phyloP scores from a whole-genome alignment of 176 grass and related monocot species.

The Aegilops tauschii region DNA sequence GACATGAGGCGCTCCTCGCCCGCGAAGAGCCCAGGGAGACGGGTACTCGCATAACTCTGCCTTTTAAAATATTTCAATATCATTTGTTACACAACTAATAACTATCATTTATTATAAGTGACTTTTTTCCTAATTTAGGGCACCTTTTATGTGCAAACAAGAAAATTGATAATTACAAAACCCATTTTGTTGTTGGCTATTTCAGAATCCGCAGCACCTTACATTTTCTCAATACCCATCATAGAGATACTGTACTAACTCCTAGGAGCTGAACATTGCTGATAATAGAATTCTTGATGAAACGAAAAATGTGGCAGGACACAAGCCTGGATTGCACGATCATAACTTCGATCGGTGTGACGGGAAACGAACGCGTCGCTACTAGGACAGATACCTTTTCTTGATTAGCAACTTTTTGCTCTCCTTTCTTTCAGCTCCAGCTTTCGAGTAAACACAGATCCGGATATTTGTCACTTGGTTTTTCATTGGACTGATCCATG shows the following conservation, averaged over 20 bases:
- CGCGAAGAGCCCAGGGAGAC: too few species aligned
- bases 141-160: too few species aligned
- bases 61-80: too few species aligned
- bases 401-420: conserved; percentile 23
- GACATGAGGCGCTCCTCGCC: too few species aligned
- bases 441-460: conserved; percentile 11
- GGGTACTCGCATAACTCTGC: too few species aligned
- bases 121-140: too few species aligned
- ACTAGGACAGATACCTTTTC: conserved; percentile 26
- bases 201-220: too few species aligned
- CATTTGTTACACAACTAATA: too few species aligned
- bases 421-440: conserved; percentile 22
- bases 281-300: not conserved
- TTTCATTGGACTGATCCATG: not conserved
- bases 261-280: conserved; percentile 1
- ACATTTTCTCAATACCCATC: not conserved
- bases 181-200: too few species aligned
- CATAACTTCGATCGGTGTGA: conserved; percentile 29
- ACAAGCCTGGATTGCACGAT: not conserved
- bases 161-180: too few species aligned
- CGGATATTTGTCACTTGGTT: not conserved
- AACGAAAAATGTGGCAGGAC: conserved; percentile 3
- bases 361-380: conserved; percentile 17
- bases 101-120: too few species aligned
- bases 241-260: conserved; percentile 2